These are phyloP conservation scores for Sphagnurus paluster DNA, from an alignment of 1,284 basidiomycete species.

Conservation along the genomic window DNA sequence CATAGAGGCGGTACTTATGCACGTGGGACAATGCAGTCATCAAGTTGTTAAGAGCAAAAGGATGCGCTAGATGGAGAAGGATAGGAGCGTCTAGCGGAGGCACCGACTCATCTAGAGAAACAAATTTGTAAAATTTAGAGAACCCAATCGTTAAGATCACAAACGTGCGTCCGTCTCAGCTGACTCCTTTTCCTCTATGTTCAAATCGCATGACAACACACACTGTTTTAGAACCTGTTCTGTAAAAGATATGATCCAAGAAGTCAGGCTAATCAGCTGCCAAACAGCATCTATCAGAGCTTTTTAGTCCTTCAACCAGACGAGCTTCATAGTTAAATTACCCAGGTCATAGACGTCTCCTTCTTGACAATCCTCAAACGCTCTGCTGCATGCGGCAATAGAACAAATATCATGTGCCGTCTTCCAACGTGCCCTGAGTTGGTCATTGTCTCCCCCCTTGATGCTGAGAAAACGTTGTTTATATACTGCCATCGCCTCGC, in stretches of 20 bases:
- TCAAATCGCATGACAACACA: slow-evolving; percentile 41
- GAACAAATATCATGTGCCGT: slow-evolving; percentile 65
- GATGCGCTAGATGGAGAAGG: slow-evolving; percentile 62
- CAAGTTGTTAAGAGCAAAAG: slow-evolving; percentile 54
- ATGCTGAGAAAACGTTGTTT: slow-evolving; percentile 19
- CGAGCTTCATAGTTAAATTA: slow-evolving; percentile 22
- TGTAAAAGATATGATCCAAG: slow-evolving; percentile 61
- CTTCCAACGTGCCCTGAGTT: slow-evolving; percentile 48
- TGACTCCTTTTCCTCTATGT: slow-evolving; percentile 1
- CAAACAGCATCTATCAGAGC: slow-evolving; percentile 57
- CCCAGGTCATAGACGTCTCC: slow-evolving; percentile 62
- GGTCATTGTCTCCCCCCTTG: slow-evolving; percentile 36
- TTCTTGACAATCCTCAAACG: slow-evolving; percentile 69
- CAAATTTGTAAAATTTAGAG: not conserved
- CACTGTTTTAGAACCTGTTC: slow-evolving; percentile 66
- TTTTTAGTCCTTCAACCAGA: slow-evolving; percentile 11
- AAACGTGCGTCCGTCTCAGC: not conserved
- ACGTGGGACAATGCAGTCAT: slow-evolving; percentile 51
- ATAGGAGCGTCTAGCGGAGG: slow-evolving; percentile 33
- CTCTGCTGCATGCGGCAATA: slow-evolving; percentile 53
- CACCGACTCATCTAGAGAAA: slow-evolving; percentile 2
- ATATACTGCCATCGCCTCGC: slow-evolving; percentile 58
- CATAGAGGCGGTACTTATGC: slow-evolving; percentile 52
- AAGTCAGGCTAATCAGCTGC: slow-evolving; percentile 61
- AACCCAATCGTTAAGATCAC: slow-evolving; percentile 2